phyloP scores from a whole-genome alignment of 2,329 filamentous ascomycete species.

The Lizonia empirigonia region DNA sequence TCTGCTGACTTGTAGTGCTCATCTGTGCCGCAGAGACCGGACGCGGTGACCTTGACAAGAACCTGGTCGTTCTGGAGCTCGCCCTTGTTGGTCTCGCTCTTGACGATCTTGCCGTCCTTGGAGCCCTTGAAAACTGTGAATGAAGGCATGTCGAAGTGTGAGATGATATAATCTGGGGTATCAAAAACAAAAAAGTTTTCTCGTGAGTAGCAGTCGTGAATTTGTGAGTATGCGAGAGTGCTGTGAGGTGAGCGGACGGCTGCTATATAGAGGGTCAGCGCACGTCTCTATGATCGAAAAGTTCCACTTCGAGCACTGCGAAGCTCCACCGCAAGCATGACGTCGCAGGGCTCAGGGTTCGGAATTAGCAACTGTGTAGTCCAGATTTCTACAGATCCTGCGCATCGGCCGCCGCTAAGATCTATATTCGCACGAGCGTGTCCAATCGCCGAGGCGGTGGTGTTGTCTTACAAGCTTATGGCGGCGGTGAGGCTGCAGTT shows the following conservation, averaged over 20 bases:
- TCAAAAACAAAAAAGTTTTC: conserved; percentile 1
- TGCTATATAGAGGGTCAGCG: conserved; percentile 19
- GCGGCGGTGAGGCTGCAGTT: not conserved
- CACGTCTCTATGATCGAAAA: conserved; percentile 17
- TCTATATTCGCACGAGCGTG: conserved; percentile 6
- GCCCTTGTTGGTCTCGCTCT: conserved; percentile 55
- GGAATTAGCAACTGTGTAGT: conserved; percentile 17
- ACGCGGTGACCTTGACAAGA: conserved; percentile 67
- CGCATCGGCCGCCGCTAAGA: conserved; percentile 22
- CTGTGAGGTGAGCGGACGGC: not conserved
- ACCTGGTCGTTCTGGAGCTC: conserved; percentile 60
- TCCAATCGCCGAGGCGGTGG: conserved; percentile 2
- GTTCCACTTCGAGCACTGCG: conserved; percentile 12
- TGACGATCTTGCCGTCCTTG: conserved; percentile 61
- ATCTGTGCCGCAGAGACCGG: conserved; percentile 69
- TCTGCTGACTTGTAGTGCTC: conserved; percentile 52
- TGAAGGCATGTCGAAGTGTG: conserved; percentile 39
- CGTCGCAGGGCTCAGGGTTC: conserved; percentile 25
- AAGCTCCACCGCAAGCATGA: conserved; percentile 21
- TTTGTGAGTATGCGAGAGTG: not conserved
- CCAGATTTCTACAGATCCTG: conserved; percentile 18
- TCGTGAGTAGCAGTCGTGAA: conserved; percentile 4
- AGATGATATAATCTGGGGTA: not conserved
- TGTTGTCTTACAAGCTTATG: not conserved
- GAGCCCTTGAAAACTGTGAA: conserved; percentile 70